Base-by-base conservation (phyloP, 1,284 basidiomycete species). In the Athelia psychrophila region DNA sequence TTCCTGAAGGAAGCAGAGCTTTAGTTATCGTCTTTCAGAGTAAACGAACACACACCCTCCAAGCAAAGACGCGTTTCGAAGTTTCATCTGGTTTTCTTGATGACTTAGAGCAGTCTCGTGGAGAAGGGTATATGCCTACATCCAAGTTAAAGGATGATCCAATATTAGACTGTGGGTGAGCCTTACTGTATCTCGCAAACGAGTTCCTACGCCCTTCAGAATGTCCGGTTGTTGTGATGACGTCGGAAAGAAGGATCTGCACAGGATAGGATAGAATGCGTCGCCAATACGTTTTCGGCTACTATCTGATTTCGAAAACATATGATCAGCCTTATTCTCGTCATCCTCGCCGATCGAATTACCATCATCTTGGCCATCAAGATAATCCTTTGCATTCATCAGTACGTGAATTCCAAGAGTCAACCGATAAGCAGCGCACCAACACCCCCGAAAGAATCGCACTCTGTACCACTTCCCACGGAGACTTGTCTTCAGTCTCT, bases 361-460 rank as follows among this genome's bases (percentile, higher is more conserved):
- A 5, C 4, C 24, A 10, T 13, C 25, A 12, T 9, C 49, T 22
- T 63, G 42, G 35, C 51, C 49, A 53, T 60, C 59, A 58, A 54
- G 59, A 52, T 55, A 51, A 32, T 55, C 50, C 54, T 51, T 16
- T 18, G 32, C 49, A 47, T 25, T 19, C 23, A 23, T 42, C 44
- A 42, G 24, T 44, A 32, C 40, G n/a, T 9, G 24, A 5, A 44
- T 44, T 8, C n/a, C 13, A 44, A 33, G 18, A 4, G 36, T 54
- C 44, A 8, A 49, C 24, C 15, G 33, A 48, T 13, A 10, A 13
- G 27, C 27, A 30, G 27, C 67, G 55, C 54, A 78, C 75, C 50
- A 78, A 60, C 42, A 79, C 54, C 2, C 76, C 76, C 1, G 76
- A 76, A 30, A 79, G 52, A 16, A 79, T 56, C 18, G 69, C 64